Conservation (phyloP, 768 basidiomycete species). For the Boletus speciosus region DNA sequence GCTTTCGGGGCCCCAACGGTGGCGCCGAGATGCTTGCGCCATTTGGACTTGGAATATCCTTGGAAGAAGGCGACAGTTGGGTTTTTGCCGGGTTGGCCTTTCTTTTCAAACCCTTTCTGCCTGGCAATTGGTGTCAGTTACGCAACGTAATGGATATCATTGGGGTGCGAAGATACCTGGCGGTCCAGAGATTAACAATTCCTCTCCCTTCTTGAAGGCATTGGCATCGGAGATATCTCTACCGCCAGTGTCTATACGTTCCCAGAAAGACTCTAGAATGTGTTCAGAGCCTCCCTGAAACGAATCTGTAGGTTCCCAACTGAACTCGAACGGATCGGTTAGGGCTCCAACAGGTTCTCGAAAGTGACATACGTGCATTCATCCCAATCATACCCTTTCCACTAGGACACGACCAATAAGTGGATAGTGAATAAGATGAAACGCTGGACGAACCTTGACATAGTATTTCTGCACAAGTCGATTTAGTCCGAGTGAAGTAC, state of each 20-base stretch:
- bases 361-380: slow-evolving; percentile 54
- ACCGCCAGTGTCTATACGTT: slow-evolving; percentile 28
- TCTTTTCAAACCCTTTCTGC: slow-evolving; percentile 15
- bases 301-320: slow-evolving; percentile 67
- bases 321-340: slow-evolving; percentile 25
- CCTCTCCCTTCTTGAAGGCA: slow-evolving; percentile 53
- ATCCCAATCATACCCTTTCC: slow-evolving; percentile 54
- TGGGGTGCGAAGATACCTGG: slow-evolving; percentile 41
- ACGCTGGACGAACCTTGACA: slow-evolving; percentile 47
- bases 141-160: not conserved
- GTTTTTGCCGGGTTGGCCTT: slow-evolving; percentile 13
- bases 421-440: not conserved
- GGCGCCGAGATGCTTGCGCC: slow-evolving; percentile 19
- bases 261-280: slow-evolving; percentile 41
- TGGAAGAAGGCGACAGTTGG: slow-evolving; percentile 3
- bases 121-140: slow-evolving; percentile 12
- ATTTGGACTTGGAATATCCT: slow-evolving; percentile 9
- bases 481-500: slow-evolving; percentile 10
- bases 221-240: slow-evolving; percentile 49
- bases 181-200: slow-evolving; percentile 53
- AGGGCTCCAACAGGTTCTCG: not conserved
- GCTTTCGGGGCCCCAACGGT: slow-evolving; percentile 20
- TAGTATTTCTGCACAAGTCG: slow-evolving; percentile 45
- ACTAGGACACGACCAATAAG: slow-evolving; percentile 35
- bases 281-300: slow-evolving; percentile 56